Conservation (phyloP, 225 moss, liverwort and hornwort genomes). For the Marchantia paleacea region DNA sequence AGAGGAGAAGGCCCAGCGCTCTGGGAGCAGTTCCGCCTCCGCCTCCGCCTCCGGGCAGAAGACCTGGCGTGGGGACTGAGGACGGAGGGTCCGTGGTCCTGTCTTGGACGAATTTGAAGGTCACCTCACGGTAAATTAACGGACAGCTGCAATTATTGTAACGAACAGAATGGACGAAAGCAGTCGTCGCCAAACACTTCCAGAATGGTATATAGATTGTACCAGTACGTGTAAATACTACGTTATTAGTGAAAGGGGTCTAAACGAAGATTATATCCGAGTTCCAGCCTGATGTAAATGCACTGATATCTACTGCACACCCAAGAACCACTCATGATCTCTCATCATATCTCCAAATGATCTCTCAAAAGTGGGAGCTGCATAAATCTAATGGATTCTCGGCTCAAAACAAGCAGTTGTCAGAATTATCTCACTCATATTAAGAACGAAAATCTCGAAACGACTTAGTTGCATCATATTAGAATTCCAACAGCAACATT, state of each 20-base stretch:
- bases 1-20: constrained; percentile 7
- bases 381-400: background rate
- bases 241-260: too few relatives aligned
- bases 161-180: too few relatives aligned
- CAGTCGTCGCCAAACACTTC: too few relatives aligned
- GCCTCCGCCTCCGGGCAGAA: background rate
- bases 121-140: constrained; percentile 61
- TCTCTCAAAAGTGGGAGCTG: background rate
- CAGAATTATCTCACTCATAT: too few relatives aligned
- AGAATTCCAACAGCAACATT: too few relatives aligned
- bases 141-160: background rate
- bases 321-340: too few relatives aligned
- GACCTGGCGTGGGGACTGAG: background rate
- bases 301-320: too few relatives aligned
- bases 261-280: too few relatives aligned
- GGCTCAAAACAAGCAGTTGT: too few relatives aligned
- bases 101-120: constrained; percentile 74
- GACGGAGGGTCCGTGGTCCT: constrained; percentile 49
- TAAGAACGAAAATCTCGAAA: background rate
- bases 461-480: background rate
- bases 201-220: too few relatives aligned
- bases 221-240: too few relatives aligned
- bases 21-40: background rate
- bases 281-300: too few relatives aligned
- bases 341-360: background rate